Evolutionary conservation across 169 alveolate genomes (phyloP).

Genomic region (Plasmodium berghei): DNA sequence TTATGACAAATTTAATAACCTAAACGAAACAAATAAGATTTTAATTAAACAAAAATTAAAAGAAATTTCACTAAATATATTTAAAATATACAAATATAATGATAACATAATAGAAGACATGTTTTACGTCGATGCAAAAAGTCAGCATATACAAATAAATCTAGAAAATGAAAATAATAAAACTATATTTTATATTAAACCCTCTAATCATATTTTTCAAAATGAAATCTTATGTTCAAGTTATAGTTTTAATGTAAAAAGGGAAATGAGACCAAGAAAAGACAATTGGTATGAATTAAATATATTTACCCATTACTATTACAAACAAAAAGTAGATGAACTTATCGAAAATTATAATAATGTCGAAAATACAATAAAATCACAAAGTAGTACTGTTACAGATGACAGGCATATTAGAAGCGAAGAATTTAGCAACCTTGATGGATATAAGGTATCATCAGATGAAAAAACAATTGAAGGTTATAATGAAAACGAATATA

Average conservation of each 20-base stretch:
- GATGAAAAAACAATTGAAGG: neutral
- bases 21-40: slow-evolving; percentile 13
- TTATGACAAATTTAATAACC: slow-evolving; percentile 12
- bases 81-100: neutral
- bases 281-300: slow-evolving; percentile 32
- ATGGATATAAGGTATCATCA: neutral
- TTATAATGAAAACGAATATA: neutral
- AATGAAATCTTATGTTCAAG: slow-evolving; percentile 5
- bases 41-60: slow-evolving; percentile 22
- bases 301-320: slow-evolving; percentile 39
- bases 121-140: too few species aligned
- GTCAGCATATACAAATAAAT: too few species aligned
- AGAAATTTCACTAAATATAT: slow-evolving; percentile 14
- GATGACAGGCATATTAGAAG: neutral
- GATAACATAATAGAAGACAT: neutral
- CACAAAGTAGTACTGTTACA: neutral
- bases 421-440: neutral
- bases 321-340: slow-evolving; percentile 29
- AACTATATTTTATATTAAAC: slow-evolving; percentile 6
- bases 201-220: neutral
- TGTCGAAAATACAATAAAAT: neutral
- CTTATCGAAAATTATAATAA: slow-evolving; percentile 20
- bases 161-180: neutral
- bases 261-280: neutral
- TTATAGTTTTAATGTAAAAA: slow-evolving; percentile 1